A percentile compares a stretch with the other conserved stretches of the same genome.
Evolutionary conservation across 2,329 filamentous ascomycete genomes (phyloP).

Genomic region (Aspergillus brunneoviolaceus): DNA sequence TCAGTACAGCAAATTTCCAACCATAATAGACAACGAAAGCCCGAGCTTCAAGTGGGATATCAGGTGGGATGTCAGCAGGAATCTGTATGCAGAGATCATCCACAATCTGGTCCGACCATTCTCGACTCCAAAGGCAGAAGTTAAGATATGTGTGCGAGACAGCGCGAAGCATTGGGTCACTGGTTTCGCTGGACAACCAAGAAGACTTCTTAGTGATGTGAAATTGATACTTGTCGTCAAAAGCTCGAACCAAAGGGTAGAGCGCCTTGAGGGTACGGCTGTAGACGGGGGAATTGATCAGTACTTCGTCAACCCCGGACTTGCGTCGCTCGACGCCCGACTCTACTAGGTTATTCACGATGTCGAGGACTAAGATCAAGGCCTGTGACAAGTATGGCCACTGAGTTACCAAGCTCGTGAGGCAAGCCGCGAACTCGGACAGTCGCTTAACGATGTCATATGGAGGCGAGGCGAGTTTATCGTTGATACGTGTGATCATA

Average conservation of each 20-base stretch:
- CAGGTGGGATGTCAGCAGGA: conserved; percentile 34
- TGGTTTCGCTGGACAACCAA: conserved; percentile 45
- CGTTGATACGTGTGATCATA: conserved; percentile 31
- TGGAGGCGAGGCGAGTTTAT: conserved; percentile 27
- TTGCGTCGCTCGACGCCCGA: conserved; percentile 29
- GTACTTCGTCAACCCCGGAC: conserved; percentile 21
- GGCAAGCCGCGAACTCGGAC: conserved; percentile 30
- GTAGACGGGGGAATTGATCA: conserved; percentile 20
- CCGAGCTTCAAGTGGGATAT: conserved; percentile 26
- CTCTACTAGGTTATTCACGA: conserved; percentile 32
- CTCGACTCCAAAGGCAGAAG: conserved; percentile 30
- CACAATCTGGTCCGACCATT: conserved; percentile 36
- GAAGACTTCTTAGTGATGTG: conserved; percentile 44
- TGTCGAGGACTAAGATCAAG: conserved; percentile 24
- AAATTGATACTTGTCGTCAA: conserved; percentile 39
- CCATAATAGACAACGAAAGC: conserved; percentile 44
- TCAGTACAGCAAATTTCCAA: conserved; percentile 70
- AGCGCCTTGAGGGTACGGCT: conserved; percentile 21
- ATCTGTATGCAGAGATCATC: conserved; percentile 37
- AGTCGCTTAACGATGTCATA: conserved; percentile 28
- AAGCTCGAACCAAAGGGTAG: conserved; percentile 31
- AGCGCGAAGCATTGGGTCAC: conserved; percentile 35
- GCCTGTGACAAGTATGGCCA: conserved; percentile 27
- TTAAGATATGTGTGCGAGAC: conserved; percentile 33
- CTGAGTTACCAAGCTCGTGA: conserved; percentile 31